Evolutionary conservation across 441 rosid genomes (phyloP).

Genomic region (Pelargonium cotyledonis): DNA sequence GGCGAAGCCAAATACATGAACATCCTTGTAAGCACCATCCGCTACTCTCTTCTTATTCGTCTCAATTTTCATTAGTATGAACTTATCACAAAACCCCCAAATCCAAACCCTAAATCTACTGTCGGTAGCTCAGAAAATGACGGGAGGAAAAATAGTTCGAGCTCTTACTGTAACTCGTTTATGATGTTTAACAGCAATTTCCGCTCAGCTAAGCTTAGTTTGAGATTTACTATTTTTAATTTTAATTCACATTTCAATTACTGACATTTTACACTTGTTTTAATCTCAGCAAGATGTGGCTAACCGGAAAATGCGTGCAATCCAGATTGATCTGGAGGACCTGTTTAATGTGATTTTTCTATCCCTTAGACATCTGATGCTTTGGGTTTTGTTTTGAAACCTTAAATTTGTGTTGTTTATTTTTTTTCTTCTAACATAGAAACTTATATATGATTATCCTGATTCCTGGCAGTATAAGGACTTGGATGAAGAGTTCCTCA

Average conservation of each 20-base stretch:
- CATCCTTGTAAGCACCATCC: slow-evolving; percentile 58
- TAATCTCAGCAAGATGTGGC: slow-evolving; percentile 76
- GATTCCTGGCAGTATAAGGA: slow-evolving; percentile 51
- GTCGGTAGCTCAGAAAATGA: slow-evolving; percentile 1
- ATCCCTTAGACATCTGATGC: not conserved
- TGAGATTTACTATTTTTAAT: not conserved
- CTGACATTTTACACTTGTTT: not conserved
- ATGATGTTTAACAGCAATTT: not conserved
- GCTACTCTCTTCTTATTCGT: slow-evolving; percentile 5
- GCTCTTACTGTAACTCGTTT: not conserved
- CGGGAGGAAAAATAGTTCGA: not conserved
- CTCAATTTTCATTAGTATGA: not conserved
- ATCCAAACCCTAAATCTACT: slow-evolving; percentile 21
- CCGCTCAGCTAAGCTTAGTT: not conserved
- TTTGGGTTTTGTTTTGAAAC: not conserved
- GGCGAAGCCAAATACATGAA: slow-evolving; percentile 74
- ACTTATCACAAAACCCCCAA: not conserved
- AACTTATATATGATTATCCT: not conserved
- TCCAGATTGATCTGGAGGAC: slow-evolving; percentile 82
- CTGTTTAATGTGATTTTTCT: slow-evolving; percentile 48
- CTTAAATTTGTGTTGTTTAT: not conserved
- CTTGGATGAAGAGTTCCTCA: slow-evolving; percentile 57
- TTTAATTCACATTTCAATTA: not conserved
- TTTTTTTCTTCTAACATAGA: not conserved
- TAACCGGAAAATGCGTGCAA: slow-evolving; percentile 67